Percentiles rank a stretch among this genome's conserved stretches.
Evolutionary conservation across 2,329 filamentous ascomycete genomes (phyloP).

Genomic region (Pyrenochaeta sp.): DNA sequence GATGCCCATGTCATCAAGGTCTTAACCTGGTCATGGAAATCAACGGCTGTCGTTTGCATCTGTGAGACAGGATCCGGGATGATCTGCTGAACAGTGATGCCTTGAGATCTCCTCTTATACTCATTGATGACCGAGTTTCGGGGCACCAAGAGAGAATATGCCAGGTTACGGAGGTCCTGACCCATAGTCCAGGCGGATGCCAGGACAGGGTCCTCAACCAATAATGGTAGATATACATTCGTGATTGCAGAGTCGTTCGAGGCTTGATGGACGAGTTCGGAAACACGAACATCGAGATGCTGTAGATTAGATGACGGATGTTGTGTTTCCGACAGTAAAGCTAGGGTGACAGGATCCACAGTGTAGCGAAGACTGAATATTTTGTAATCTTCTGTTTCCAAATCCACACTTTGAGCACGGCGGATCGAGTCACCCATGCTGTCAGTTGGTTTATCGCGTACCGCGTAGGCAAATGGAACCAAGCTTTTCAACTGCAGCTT

Average conservation of each 20-base stretch:
- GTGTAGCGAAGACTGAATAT: conserved; percentile 43
- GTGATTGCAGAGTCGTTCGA: conserved; percentile 21
- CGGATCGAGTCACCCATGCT: conserved; percentile 36
- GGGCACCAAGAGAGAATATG: conserved; percentile 47
- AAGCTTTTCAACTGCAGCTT: conserved; percentile 54
- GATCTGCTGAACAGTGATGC: conserved; percentile 28
- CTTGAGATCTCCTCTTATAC: conserved; percentile 48
- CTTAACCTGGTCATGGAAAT: conserved; percentile 22
- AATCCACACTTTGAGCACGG: conserved; percentile 29
- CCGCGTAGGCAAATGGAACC: conserved; percentile 50
- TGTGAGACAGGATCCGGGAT: conserved; percentile 11
- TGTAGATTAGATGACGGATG: conserved; percentile 18
- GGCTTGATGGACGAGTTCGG: conserved; percentile 39
- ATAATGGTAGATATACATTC: conserved; percentile 68
- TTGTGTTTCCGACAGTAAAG: conserved; percentile 4
- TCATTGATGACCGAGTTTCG: conserved; percentile 38
- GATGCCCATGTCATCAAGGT: conserved; percentile 25
- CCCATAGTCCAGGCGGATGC: conserved; percentile 54
- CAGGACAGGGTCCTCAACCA: conserved; percentile 59
- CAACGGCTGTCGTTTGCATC: conserved; percentile 1
- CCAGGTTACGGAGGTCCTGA: conserved; percentile 43
- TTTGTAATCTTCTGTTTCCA: conserved; percentile 26
- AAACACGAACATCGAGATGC: conserved; percentile 42
- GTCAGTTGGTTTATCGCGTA: conserved; percentile 41
- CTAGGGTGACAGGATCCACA: conserved; percentile 7